Evolutionary conservation across 2,329 filamentous ascomycete species (phyloP), one percentile per base, ranked within the genome.

Genomic region (Claviceps spartinae): DNA sequence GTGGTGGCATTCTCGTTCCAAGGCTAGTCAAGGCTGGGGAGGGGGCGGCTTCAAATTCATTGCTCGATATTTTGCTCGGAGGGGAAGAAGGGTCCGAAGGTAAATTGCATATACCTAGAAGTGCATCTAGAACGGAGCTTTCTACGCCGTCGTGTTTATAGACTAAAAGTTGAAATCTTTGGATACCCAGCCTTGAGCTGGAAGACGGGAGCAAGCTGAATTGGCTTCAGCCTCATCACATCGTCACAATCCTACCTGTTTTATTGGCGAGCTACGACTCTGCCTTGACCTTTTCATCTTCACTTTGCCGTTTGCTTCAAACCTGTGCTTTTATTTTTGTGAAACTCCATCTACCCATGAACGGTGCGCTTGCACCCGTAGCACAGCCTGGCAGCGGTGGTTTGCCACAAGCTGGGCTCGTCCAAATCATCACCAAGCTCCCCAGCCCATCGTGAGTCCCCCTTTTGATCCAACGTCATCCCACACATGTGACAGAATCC

Each of bases 291-390:
- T 43, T 14, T n/a, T 11, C 9, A 14, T 30, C 14, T 34, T 34
- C 6, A 8, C 7, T n/a, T 36, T 20, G 30, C 30, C 3, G 9
- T 34, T 34, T 34, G 30, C 30, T 34, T 34, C 9, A 34, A 34
- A 34, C 30, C 9, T 11, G 0, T 34, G 30, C 30, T 36, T 36
- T 36, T 34, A 18, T 46, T 48, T 40, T n/a, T 40, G n/a, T 24
- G 41, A 34, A 11, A 4, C 20, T 46, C 30, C 38, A n/a, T 16
- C 24, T 69, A 81, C 52, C 75, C 76, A 50, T 73, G 69, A 47
- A 81, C 70, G 48, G 83, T 83, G 62, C 84, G 76, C 61, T 80
- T 80, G 63, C 86, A 90, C 14, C 85, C 86, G 68, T 89, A 88
- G 62, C 86, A 90, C 44, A 88, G 63, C 52, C 66, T 67, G 56